phyloP scores from a whole-genome alignment of 2,329 filamentous ascomycete genomes.

The Parafenestella ontariensis region DNA sequence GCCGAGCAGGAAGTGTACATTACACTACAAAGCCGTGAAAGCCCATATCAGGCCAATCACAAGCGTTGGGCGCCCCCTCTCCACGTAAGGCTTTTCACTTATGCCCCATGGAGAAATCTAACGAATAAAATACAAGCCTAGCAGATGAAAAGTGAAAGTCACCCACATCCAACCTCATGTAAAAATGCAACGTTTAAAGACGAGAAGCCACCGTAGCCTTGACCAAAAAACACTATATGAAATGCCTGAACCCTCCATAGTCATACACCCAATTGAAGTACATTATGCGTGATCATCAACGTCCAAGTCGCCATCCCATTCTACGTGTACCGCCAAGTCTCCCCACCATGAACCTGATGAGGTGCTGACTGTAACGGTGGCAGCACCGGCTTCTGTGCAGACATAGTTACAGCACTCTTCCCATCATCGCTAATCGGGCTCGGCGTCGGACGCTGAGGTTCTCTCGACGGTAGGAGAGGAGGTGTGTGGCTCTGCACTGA shows the following conservation, averaged over 20 bases:
- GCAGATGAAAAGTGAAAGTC: not conserved
- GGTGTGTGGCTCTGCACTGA: conserved; percentile 20
- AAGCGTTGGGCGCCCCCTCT: too few species aligned
- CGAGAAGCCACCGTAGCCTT: not conserved
- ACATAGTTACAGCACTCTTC: conserved; percentile 15
- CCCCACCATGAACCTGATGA: conserved; percentile 28
- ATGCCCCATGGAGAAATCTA: not conserved
- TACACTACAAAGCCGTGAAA: too few species aligned
- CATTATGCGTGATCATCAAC: conserved; percentile 4
- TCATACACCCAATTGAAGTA: conserved; percentile 12
- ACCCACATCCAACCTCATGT: not conserved
- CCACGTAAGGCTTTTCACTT: too few species aligned
- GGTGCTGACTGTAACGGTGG: conserved; percentile 9
- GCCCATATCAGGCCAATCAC: too few species aligned
- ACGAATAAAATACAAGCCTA: not conserved
- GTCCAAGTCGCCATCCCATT: not conserved
- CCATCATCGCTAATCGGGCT: conserved; percentile 45
- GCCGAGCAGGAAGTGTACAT: too few species aligned
- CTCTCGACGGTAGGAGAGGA: conserved; percentile 19
- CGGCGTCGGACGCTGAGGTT: conserved; percentile 38
- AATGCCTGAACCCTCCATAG: not conserved
- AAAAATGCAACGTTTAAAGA: not conserved
- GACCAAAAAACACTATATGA: not conserved
- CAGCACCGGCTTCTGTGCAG: conserved; percentile 11
- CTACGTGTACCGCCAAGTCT: conserved; percentile 43